A percentile compares a stretch with the other conserved stretches of the same genome.
phyloP scores from a whole-genome alignment of 2,329 filamentous ascomycete species.

The Triangularia setosa region DNA sequence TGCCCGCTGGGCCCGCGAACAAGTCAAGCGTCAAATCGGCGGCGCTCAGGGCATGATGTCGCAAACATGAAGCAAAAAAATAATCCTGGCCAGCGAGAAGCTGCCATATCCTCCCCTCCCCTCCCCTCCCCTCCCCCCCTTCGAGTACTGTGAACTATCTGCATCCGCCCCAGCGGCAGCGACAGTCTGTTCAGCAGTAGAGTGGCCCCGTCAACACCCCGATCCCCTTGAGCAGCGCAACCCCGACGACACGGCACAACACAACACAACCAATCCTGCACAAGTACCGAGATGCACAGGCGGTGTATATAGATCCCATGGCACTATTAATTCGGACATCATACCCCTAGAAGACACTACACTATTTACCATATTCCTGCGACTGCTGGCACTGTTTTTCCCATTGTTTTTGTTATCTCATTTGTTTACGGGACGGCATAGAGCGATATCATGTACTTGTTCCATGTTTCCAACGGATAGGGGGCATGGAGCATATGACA shows the following conservation, averaged over 20 bases:
- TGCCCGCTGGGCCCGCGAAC: constrained; percentile 93
- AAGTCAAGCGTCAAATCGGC: constrained; percentile 85
- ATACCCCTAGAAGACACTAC: constrained; percentile 27
- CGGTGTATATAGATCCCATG: constrained; percentile 26
- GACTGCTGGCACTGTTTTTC: constrained; percentile 22
- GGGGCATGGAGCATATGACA: constrained; percentile 23
- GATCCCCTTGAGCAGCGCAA: constrained; percentile 12
- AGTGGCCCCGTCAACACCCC: constrained; percentile 6
- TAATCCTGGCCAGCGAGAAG: constrained; percentile 10
- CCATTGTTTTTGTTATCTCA: constrained; percentile 16
- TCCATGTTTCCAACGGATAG: constrained; percentile 23
- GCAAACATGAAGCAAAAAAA: constrained; percentile 40
- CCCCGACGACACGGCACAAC: constrained; percentile 23
- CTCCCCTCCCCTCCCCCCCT: too few relatives aligned
- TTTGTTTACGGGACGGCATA: constrained; percentile 24
- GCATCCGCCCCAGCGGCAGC: constrained; percentile 15
- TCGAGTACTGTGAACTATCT: constrained; percentile 7
- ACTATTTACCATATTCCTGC: constrained; percentile 18
- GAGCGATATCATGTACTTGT: constrained; percentile 29
- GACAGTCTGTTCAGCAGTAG: constrained; percentile 8
- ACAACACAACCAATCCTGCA: constrained; percentile 7
- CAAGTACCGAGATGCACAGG: constrained; percentile 24
- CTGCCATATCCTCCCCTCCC: constrained; percentile 8
- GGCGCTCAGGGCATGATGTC: constrained; percentile 51
- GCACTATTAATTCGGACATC: constrained; percentile 22